phyloP scores from a whole-genome alignment of 2,329 filamentous ascomycete genomes.

The Alternaria tenuissima region DNA sequence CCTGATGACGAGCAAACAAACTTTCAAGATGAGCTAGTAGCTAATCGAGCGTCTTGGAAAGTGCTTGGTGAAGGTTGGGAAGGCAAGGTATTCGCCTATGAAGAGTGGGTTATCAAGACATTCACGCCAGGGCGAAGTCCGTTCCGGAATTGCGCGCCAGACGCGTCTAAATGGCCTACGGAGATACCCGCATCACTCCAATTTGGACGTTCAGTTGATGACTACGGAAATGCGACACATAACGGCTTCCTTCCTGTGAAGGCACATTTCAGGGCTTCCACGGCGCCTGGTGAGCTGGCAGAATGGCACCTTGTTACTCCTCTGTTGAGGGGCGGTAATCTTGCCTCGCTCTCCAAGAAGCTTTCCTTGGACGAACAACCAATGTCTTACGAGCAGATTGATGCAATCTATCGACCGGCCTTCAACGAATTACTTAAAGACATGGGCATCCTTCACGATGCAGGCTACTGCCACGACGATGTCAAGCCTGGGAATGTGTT shows the following conservation, averaged over 20 bases:
- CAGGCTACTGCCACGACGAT: slow-evolving; percentile 50
- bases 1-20: slow-evolving; percentile 16
- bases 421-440: slow-evolving; percentile 37
- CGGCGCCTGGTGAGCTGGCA: slow-evolving; percentile 11
- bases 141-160: slow-evolving; percentile 35
- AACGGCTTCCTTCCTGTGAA: slow-evolving; percentile 29
- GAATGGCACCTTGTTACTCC: slow-evolving; percentile 36
- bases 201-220: slow-evolving; percentile 20
- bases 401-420: slow-evolving; percentile 38
- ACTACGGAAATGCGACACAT: slow-evolving; percentile 1
- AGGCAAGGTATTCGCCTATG: slow-evolving; percentile 32
- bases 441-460: slow-evolving; percentile 37
- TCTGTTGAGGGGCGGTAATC: slow-evolving; percentile 22
- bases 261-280: slow-evolving; percentile 25
- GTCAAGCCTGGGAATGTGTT: slow-evolving; percentile 50
- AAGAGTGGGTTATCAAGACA: slow-evolving; percentile 38
- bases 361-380: not conserved
- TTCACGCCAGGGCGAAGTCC: slow-evolving; percentile 34
- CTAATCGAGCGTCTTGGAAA: slow-evolving; percentile 29
- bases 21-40: slow-evolving; percentile 29
- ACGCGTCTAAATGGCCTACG: slow-evolving; percentile 31
- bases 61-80: slow-evolving; percentile 35
- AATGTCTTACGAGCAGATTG: slow-evolving; percentile 25
- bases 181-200: slow-evolving; percentile 38
- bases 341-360: slow-evolving; percentile 20